Conservation (phyloP, 2,329 filamentous ascomycete species). For the Colletotrichum camelliae region DNA sequence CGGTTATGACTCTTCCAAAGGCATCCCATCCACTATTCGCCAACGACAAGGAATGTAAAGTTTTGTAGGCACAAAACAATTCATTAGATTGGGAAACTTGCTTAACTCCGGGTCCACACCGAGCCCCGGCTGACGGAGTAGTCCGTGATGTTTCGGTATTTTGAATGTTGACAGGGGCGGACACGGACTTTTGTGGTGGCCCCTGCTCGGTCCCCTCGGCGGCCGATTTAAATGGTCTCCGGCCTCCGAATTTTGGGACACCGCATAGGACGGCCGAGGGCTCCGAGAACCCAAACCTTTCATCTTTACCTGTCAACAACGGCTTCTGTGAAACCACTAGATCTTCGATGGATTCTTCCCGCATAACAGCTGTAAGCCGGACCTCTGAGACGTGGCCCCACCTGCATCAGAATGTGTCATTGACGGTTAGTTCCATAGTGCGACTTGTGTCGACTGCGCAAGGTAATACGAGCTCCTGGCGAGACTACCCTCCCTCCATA, state of each 20-base stretch:
- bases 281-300: not conserved
- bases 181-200: not conserved
- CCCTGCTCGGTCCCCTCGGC: slow-evolving; percentile 1
- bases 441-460: not conserved
- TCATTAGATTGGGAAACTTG: not conserved
- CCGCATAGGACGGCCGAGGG: not conserved
- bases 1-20: not conserved
- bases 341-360: not conserved
- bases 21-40: not conserved
- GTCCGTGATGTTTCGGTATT: not conserved
- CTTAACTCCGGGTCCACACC: not conserved
- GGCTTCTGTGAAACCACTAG: not conserved
- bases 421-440: not conserved
- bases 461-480: not conserved
- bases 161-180: not conserved
- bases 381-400: not conserved
- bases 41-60: not conserved
- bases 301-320: rapidly evolving
- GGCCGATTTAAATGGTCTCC: not conserved
- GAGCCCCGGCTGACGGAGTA: not conserved
- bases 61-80: not conserved
- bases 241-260: not conserved
- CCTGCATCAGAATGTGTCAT: not conserved
- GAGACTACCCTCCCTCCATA: not conserved
- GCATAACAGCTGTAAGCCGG: not conserved